Base-by-base conservation (phyloP, 805 yeast species). In the Barnettozyma wickerhamii region DNA sequence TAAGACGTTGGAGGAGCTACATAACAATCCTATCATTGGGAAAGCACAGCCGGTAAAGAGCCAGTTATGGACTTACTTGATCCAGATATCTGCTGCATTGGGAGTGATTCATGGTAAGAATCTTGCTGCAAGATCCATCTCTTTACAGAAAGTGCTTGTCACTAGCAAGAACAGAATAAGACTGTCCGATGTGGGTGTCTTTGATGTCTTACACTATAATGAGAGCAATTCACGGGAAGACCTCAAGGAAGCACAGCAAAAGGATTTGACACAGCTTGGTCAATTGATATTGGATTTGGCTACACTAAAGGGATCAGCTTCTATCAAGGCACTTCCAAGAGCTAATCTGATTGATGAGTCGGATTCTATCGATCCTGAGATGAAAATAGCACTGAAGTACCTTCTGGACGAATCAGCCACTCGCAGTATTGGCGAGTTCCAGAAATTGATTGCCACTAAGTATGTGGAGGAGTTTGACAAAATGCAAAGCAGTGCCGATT, bases 41-140 rank as follows among this genome's bases (percentile, higher is more conserved):
- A 65, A 62, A 42, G 67, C 71, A 5, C 75, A 70, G 46, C 70
- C 50, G 29, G 67, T 85, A 0, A 89, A 82, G 55, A 75, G 77
- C 7, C 56, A 76, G 10, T 61, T 91, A 34, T 88, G 97, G 96
- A 64, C 67, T 26, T 86, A 88, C 52, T 60, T 84, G 38, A 72
- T 81, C 14, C 98, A 93, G 64, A 62, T 93, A 24, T 68, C 82
- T 3, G 74, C 75, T 51, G 96, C 90, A 0, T 55, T 87, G 19
- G 62, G 69, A n/a, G 69, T 75, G 5, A 71, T 83, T 12, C 97
- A 91, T 65, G 65, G 69, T 3, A 65, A 69, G n/a, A 77, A 76
- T 0, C 64, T 91, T 38, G 72, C 81, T 2, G 82, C 82, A 2
- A 74, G 91, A 37, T 62, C 76, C 0, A 58, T 85, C 13, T 77